A percentile compares a stretch with the other conserved stretches of the same genome.
phyloP scores from a whole-genome alignment of 1,284 basidiomycete species.

The Coniferiporia sulphurascens region DNA sequence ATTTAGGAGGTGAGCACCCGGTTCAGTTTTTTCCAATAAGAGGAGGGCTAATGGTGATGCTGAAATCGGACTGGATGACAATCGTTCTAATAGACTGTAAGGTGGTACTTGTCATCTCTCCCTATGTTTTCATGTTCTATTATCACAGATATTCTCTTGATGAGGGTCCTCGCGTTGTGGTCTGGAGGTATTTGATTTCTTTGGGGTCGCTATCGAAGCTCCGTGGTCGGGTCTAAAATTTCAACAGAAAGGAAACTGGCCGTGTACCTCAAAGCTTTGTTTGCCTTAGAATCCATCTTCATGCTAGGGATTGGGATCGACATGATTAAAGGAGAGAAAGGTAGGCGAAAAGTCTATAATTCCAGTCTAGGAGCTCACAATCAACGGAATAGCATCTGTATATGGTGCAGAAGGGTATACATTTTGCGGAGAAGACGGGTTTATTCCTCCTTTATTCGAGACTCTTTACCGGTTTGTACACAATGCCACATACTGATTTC shows the following conservation, averaged over 20 bases:
- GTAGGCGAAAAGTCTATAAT: neutral
- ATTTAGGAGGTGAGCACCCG: neutral
- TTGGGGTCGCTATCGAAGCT: neutral
- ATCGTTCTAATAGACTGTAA: constrained; percentile 6
- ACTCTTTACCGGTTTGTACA: neutral
- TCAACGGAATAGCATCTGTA: neutral
- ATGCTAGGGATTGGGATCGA: neutral
- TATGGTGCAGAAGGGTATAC: neutral
- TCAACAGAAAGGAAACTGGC: neutral
- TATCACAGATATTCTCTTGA: constrained; percentile 5
- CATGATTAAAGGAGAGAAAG: neutral
- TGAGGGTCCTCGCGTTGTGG: constrained; percentile 5
- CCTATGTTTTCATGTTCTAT: neutral
- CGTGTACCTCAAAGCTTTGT: neutral
- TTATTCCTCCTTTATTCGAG: neutral
- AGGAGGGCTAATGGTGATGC: neutral
- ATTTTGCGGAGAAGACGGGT: too few species aligned
- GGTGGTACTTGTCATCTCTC: neutral
- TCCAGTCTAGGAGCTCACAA: neutral
- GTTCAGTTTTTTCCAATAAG: neutral
- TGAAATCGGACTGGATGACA: neutral
- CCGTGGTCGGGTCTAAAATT: neutral
- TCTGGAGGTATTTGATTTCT: neutral
- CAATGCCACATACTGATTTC: neutral
- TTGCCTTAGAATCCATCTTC: neutral